These are phyloP conservation scores for Climacium dendroides DNA, from an alignment of 225 moss, liverwort and hornwort species.

Conservation along the genomic window DNA sequence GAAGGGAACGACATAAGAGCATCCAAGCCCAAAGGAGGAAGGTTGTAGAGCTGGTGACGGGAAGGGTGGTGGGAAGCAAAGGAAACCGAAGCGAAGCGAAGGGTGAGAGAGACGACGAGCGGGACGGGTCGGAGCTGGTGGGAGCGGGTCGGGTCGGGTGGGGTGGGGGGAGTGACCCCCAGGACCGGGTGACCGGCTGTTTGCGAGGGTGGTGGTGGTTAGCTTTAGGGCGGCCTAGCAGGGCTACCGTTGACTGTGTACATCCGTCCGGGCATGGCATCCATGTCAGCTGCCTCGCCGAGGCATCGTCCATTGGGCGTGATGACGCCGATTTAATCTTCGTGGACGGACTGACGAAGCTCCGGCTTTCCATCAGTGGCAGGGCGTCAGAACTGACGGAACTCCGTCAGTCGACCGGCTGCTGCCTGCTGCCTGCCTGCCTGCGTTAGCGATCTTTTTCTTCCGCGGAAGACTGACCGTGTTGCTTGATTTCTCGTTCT, in stretches of 20 bases:
- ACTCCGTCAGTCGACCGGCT: background rate
- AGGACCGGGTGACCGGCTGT: background rate
- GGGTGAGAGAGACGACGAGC: background rate
- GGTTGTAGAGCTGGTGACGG: background rate
- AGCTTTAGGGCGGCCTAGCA: background rate
- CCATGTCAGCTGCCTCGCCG: constrained; percentile 1
- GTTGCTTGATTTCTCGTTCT: background rate
- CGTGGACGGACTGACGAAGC: background rate
- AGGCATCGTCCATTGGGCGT: background rate
- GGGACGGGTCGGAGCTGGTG: background rate
- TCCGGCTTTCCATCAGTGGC: background rate
- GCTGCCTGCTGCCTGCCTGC: background rate
- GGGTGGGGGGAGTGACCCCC: background rate
- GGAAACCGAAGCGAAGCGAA: background rate
- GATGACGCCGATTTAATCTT: background rate
- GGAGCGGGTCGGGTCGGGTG: background rate
- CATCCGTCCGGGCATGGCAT: constrained; percentile 3
- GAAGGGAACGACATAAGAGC: background rate
- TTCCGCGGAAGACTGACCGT: background rate
- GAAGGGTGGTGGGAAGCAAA: background rate
- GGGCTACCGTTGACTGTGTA: constrained; percentile 21
- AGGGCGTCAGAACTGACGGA: background rate
- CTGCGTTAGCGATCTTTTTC: background rate
- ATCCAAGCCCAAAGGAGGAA: background rate
- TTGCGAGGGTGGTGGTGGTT: background rate